Conservation (phyloP, 2,329 filamentous ascomycete species). For the Aspergillus spinulosporus region DNA sequence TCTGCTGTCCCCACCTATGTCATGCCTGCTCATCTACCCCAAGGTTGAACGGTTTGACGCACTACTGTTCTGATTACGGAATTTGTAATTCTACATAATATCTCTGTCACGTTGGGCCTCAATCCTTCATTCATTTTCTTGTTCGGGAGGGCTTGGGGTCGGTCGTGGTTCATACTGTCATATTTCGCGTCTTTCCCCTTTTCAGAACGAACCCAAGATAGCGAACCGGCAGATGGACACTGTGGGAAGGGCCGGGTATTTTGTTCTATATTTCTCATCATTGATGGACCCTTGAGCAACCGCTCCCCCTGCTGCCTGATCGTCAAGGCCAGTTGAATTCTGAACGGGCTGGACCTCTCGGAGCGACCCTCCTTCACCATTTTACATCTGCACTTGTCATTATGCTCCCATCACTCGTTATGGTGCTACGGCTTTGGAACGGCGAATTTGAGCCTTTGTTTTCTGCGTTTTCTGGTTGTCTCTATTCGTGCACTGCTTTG, state of each 20-base stretch:
- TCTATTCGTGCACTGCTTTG: conserved; percentile 19
- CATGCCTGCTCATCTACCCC: conserved; percentile 27
- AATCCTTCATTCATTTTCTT: conserved; percentile 23
- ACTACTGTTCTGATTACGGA: conserved; percentile 18
- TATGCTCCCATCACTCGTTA: conserved; percentile 33
- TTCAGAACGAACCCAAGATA: conserved; percentile 19
- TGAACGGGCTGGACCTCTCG: conserved; percentile 16
- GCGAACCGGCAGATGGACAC: conserved; percentile 23
- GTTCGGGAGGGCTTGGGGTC: conserved; percentile 22
- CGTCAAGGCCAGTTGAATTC: conserved; percentile 17
- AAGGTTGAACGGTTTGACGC: conserved; percentile 35
- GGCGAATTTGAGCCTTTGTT: conserved; percentile 34
- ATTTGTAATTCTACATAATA: conserved; percentile 24
- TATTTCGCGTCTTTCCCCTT: conserved; percentile 9
- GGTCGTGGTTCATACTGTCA: conserved; percentile 23
- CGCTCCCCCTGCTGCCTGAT: conserved; percentile 11
- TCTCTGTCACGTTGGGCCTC: conserved; percentile 24
- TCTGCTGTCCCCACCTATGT: conserved; percentile 11
- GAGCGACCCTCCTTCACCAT: conserved; percentile 27
- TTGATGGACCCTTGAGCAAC: conserved; percentile 8
- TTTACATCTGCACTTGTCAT: conserved; percentile 22
- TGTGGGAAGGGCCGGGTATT: conserved; percentile 19
- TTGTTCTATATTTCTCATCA: conserved; percentile 18
- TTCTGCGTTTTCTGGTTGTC: conserved; percentile 19
- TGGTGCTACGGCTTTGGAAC: conserved; percentile 41